These are phyloP conservation scores for Populus alba DNA, from an alignment of 345 rosid species.

Conservation along the genomic window DNA sequence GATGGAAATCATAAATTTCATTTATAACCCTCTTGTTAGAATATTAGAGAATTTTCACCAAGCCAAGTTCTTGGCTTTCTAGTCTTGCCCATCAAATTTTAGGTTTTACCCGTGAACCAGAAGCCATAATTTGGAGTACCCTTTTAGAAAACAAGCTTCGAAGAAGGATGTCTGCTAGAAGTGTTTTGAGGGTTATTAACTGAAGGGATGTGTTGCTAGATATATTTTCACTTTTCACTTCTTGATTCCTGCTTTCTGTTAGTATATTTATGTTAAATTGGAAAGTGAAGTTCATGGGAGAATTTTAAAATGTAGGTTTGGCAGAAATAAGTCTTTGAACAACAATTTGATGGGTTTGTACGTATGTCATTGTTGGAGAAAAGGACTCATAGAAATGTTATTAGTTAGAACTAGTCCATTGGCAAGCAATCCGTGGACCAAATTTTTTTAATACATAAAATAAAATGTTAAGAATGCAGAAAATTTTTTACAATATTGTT, in stretches of 20 bases:
- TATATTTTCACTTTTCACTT: conserved; percentile 2
- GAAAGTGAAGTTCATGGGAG: conserved; percentile 15
- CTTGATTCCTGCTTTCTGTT: conserved; percentile 6
- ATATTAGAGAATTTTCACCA: no score
- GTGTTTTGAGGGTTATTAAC: neutral
- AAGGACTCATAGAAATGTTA: neutral
- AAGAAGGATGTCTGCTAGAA: neutral
- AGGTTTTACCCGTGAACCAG: neutral
- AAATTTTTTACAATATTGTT: no score
- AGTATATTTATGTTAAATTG: neutral
- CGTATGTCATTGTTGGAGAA: neutral
- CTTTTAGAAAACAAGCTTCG: neutral
- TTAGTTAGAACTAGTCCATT: neutral
- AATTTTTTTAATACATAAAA: no score
- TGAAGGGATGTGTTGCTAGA: conserved; percentile 6
- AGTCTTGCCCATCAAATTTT: neutral
- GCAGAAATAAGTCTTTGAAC: conserved; percentile 1
- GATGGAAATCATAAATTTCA: no score
- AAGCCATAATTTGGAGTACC: conserved; percentile 5
- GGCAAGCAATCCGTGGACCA: no score
- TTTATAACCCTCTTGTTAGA: neutral
- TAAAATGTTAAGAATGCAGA: no score
- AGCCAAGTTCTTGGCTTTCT: neutral
- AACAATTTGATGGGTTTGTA: conserved; percentile 17
- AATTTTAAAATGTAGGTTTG: conserved; percentile 15